phyloP scores from a whole-genome alignment of 1,284 basidiomycete genomes.

The Grifola frondosa region DNA sequence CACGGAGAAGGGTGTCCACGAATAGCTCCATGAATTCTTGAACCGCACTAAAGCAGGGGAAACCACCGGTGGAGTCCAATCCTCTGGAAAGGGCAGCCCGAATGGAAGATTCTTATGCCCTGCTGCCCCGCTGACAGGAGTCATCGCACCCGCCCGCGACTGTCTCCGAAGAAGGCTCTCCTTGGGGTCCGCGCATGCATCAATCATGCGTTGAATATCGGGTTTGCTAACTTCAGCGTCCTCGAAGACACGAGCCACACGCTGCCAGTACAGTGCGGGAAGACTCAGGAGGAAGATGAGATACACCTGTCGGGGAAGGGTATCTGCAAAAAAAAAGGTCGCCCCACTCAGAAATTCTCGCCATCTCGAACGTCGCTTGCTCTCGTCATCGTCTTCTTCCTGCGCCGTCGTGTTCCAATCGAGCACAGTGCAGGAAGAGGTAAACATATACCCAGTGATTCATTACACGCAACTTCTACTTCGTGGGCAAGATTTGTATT shows the following conservation, averaged over 20 bases:
- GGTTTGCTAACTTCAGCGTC: slow-evolving; percentile 73
- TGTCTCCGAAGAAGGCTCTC: slow-evolving; percentile 15
- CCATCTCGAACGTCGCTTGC: slow-evolving; percentile 10
- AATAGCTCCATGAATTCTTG: slow-evolving; percentile 71
- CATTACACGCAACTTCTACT: slow-evolving; percentile 12
- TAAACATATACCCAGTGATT: slow-evolving; percentile 14
- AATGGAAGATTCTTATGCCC: slow-evolving; percentile 9
- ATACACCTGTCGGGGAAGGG: slow-evolving; percentile 60
- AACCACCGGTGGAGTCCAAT: slow-evolving; percentile 58
- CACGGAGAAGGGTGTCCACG: slow-evolving; percentile 64
- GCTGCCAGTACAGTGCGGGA: slow-evolving; percentile 71
- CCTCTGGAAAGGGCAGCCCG: slow-evolving; percentile 57
- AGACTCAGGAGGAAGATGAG: slow-evolving; percentile 64
- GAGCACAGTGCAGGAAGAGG: slow-evolving; percentile 16
- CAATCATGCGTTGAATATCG: slow-evolving; percentile 69
- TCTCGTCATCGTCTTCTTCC: slow-evolving; percentile 7
- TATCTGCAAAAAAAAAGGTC: slow-evolving; percentile 43
- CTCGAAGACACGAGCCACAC: slow-evolving; percentile 68
- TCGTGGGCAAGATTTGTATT: slow-evolving; percentile 5
- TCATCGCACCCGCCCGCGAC: slow-evolving; percentile 15
- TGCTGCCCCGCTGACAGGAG: slow-evolving; percentile 2
- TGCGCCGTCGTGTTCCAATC: not conserved
- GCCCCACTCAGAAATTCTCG: slow-evolving; percentile 11
- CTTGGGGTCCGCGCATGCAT: slow-evolving; percentile 35
- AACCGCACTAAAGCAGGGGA: slow-evolving; percentile 62